A percentile compares a stretch with the other conserved stretches of the same genome.
phyloP scores from a whole-genome alignment of 1,284 basidiomycete species.

The Athelia psychrophila region DNA sequence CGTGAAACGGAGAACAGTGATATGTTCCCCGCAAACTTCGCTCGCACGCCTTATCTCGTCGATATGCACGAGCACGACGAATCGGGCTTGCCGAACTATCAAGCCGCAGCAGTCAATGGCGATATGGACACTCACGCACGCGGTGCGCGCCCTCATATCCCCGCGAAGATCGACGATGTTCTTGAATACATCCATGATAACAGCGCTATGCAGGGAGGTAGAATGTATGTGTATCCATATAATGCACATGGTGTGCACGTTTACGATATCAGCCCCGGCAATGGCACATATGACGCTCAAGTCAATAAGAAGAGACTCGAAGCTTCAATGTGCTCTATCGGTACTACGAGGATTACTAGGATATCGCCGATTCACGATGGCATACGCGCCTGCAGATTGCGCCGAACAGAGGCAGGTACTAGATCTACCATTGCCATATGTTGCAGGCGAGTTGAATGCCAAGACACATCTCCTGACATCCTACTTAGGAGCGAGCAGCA shows the following conservation, averaged over 20 bases:
- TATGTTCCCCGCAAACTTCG: neutral
- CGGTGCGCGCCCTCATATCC: neutral
- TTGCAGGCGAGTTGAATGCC: slow-evolving; percentile 1
- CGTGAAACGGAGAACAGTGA: neutral
- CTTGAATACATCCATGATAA: neutral
- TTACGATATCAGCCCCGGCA: neutral
- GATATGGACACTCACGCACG: neutral
- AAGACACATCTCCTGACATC: neutral
- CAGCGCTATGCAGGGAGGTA: neutral
- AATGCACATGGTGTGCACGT: neutral
- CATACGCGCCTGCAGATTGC: neutral
- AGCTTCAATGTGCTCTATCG: neutral
- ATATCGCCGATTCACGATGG: neutral
- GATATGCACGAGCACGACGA: slow-evolving; percentile 1
- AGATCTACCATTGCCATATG: neutral
- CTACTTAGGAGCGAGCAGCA: neutral
- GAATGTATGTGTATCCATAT: neutral
- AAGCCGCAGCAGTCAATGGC: neutral
- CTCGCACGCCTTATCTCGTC: neutral
- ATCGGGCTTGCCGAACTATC: neutral
- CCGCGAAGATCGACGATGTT: neutral
- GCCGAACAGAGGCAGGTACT: neutral
- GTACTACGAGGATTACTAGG: neutral
- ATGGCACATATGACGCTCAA: neutral
- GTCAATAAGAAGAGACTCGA: neutral